These are phyloP conservation scores for Lolium multiflorum DNA, from an alignment of 176 grass and related monocot species.

Conservation along the genomic window DNA sequence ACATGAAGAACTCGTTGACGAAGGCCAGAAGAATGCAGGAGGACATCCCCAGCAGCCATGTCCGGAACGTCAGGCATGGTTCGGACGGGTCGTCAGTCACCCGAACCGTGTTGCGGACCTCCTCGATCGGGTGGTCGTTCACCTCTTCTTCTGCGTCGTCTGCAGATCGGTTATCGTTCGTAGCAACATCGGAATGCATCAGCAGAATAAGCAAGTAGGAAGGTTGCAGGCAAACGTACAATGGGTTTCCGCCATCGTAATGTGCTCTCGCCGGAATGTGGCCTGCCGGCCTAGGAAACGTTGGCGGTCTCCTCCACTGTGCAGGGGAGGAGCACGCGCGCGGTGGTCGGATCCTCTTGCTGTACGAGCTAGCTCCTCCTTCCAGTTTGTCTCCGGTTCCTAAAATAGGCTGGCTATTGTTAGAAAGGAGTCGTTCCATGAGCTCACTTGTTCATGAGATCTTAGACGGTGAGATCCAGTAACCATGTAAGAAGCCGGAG, in stretches of 20 bases:
- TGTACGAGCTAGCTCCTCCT: neutral
- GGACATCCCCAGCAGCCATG: slow-evolving; percentile 64
- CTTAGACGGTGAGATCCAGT: slow-evolving; percentile 12
- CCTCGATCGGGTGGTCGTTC: slow-evolving; percentile 81
- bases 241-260: slow-evolving; percentile 20
- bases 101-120: slow-evolving; percentile 73
- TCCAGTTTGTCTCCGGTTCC: neutral
- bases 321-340: neutral
- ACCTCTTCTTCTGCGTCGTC: slow-evolving; percentile 49
- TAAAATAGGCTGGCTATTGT: slow-evolving; percentile 22
- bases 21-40: slow-evolving; percentile 74
- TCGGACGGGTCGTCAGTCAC: slow-evolving; percentile 63
- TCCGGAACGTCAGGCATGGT: slow-evolving; percentile 76
- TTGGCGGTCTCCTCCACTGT: neutral
- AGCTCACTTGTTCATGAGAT: slow-evolving; percentile 8
- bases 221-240: neutral
- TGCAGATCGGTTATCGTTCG: slow-evolving; percentile 32
- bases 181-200: neutral
- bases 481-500: neutral
- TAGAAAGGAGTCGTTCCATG: slow-evolving; percentile 7
- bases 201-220: neutral
- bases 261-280: slow-evolving; percentile 5
- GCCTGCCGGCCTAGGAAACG: neutral
- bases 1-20: slow-evolving; percentile 90
- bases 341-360: neutral